These are phyloP conservation scores for Conticribra weissflogii DNA, from an alignment of 108 stramenopile genomes.

Conservation along the genomic window DNA sequence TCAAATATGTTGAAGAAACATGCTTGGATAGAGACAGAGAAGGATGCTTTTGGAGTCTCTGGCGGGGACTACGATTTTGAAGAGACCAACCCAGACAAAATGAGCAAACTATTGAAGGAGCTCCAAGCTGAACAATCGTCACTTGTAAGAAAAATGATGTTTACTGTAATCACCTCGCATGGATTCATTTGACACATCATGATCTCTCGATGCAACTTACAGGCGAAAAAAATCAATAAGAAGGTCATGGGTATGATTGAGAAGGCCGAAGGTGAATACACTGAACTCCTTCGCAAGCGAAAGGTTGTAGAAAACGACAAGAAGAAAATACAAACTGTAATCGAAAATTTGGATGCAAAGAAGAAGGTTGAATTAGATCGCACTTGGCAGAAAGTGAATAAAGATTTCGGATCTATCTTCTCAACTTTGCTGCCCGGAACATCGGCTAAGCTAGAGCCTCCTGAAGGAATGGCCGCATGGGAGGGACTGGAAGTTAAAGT, in stretches of 20 bases:
- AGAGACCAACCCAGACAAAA: slow-evolving; percentile 67
- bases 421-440: slow-evolving; percentile 96
- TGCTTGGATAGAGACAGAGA: slow-evolving; percentile 95
- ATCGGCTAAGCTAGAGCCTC: slow-evolving; percentile 94
- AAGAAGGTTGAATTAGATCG: slow-evolving; percentile 93
- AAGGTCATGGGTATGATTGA: slow-evolving; percentile 99
- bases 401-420: slow-evolving; percentile 99
- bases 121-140: slow-evolving; percentile 85
- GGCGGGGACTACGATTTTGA: slow-evolving; percentile 97
- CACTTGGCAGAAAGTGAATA: slow-evolving; percentile 97
- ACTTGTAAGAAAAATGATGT: slow-evolving; percentile 54
- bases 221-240: slow-evolving; percentile 97
- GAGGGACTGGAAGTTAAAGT: slow-evolving; percentile 98
- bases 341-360: slow-evolving; percentile 96
- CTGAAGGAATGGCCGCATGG: slow-evolving; percentile 92
- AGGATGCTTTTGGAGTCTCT: slow-evolving; percentile 91
- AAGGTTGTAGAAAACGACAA: slow-evolving; percentile 98
- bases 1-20: slow-evolving; percentile 73
- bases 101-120: slow-evolving; percentile 65
- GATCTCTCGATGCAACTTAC: background rate
- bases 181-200: background rate
- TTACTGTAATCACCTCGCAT: background rate
- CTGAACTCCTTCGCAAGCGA: slow-evolving; percentile 93
- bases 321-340: slow-evolving; percentile 96
- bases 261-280: slow-evolving; percentile 98